Evolutionary conservation across 306 rosid genomes (phyloP).

Genomic region (Pterocarpus macrocarpus): DNA sequence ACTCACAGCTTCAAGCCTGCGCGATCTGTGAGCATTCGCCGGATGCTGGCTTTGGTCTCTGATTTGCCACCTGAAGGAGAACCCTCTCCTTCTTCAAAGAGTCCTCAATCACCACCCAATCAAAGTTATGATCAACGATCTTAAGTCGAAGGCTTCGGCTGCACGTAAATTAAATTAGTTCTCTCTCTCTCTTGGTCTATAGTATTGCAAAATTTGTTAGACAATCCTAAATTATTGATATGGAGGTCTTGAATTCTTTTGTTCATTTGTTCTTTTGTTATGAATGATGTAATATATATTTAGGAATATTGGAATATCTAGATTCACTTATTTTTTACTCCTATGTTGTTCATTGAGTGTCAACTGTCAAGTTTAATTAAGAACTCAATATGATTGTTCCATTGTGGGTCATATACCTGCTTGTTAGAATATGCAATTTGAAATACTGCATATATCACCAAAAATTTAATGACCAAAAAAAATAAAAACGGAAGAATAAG

Average conservation of each 20-base stretch:
- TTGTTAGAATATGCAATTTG: neutral
- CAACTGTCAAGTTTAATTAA: neutral
- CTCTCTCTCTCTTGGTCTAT: neutral
- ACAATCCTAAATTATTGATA: neutral
- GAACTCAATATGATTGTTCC: neutral
- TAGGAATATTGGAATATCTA: constrained; percentile 16
- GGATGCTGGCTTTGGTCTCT: constrained; percentile 69
- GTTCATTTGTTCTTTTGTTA: constrained; percentile 29
- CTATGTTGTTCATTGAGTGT: constrained; percentile 22
- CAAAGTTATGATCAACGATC: constrained; percentile 12
- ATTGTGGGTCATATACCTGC: constrained; percentile 4
- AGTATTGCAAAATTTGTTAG: constrained; percentile 21
- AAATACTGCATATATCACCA: neutral
- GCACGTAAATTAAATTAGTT: constrained; percentile 19
- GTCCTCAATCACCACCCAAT: constrained; percentile 46
- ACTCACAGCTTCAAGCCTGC: constrained; percentile 74
- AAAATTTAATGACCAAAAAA: neutral
- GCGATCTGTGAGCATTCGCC: constrained; percentile 72
- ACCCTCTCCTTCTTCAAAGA: constrained; percentile 62
- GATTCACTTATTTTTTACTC: neutral
- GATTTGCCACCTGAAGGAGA: constrained; percentile 77
- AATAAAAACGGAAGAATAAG: no score
- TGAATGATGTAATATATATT: constrained; percentile 24
- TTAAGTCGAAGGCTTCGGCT: neutral
- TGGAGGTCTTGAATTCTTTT: constrained; percentile 41